These are phyloP conservation scores for Coccinonectria pachysandricola DNA, from an alignment of 2,329 filamentous ascomycete genomes.

Conservation along the genomic window DNA sequence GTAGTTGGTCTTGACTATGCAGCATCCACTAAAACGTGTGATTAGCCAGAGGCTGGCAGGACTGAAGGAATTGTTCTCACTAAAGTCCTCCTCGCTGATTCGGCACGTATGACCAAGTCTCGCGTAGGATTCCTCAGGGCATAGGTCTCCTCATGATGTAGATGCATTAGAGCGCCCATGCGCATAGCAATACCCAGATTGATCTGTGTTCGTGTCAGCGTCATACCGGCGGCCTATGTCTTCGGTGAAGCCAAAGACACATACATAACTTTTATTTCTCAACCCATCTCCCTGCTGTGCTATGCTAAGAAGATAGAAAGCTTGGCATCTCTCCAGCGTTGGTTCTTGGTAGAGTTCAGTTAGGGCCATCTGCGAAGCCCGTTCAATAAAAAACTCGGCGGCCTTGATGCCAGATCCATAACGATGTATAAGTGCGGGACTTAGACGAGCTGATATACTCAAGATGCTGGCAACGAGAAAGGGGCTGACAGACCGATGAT, in stretches of 20 bases:
- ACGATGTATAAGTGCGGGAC: constrained; percentile 34
- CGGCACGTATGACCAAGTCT: constrained; percentile 37
- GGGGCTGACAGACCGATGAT: constrained; percentile 38
- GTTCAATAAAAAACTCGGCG: constrained; percentile 43
- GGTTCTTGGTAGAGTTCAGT: constrained; percentile 42
- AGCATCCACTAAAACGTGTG: constrained; percentile 42
- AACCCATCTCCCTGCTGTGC: constrained; percentile 47
- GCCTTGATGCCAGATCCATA: constrained; percentile 42
- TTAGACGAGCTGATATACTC: constrained; percentile 46
- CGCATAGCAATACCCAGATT: constrained; percentile 47
- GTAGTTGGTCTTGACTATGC: constrained; percentile 47
- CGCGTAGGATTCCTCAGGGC: constrained; percentile 29
- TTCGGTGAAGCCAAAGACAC: too few species aligned
- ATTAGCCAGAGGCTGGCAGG: constrained; percentile 3
- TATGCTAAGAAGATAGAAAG: constrained; percentile 48
- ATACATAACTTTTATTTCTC: constrained; percentile 43
- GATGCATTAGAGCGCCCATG: constrained; percentile 44
- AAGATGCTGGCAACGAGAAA: constrained; percentile 47
- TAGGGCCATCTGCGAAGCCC: constrained; percentile 36
- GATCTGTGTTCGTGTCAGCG: constrained; percentile 26
- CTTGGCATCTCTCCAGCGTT: constrained; percentile 45
- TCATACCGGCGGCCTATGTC: neutral
- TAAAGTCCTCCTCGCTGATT: constrained; percentile 47
- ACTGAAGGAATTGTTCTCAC: constrained; percentile 19
- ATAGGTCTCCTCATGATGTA: constrained; percentile 48